Evolutionary conservation across 257 asterid species (phyloP).

Genomic region (Agastache rugosa): DNA sequence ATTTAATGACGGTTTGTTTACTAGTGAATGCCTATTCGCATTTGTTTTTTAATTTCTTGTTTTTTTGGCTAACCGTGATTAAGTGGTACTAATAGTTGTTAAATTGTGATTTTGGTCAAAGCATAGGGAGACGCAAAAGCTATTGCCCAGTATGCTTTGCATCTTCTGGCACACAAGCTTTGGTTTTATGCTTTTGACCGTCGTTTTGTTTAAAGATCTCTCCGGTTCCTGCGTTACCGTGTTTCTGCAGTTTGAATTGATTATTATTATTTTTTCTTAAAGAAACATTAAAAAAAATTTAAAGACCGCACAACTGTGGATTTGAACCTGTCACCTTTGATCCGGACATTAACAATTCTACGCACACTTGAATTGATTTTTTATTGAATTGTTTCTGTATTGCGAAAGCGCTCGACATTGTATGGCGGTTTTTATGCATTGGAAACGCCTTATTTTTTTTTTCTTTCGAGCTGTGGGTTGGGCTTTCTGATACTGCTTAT

Average conservation of each 20-base stretch:
- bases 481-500: neutral
- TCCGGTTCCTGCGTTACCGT: conserved; percentile 25
- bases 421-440: neutral
- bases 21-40: conserved; percentile 38
- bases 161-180: conserved; percentile 45
- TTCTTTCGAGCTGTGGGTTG: neutral
- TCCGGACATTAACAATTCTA: too few relatives aligned
- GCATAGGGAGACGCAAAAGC: conserved; percentile 48
- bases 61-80: neutral
- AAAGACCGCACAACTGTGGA: too few relatives aligned
- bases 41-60: neutral
- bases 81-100: neutral
- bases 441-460: neutral
- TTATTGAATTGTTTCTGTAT: neutral
- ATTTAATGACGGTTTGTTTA: conserved; percentile 34
- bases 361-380: neutral
- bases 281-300: too few relatives aligned
- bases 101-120: conserved; percentile 39
- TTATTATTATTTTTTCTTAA: too few relatives aligned
- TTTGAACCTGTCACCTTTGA: too few relatives aligned
- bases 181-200: conserved; percentile 45
- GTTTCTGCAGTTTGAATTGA: neutral
- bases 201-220: conserved; percentile 19
- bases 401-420: neutral
- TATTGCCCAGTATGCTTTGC: conserved; percentile 34